These are phyloP conservation scores for Cystobasidium onofrii DNA, from an alignment of 768 basidiomycete genomes.

Conservation along the genomic window DNA sequence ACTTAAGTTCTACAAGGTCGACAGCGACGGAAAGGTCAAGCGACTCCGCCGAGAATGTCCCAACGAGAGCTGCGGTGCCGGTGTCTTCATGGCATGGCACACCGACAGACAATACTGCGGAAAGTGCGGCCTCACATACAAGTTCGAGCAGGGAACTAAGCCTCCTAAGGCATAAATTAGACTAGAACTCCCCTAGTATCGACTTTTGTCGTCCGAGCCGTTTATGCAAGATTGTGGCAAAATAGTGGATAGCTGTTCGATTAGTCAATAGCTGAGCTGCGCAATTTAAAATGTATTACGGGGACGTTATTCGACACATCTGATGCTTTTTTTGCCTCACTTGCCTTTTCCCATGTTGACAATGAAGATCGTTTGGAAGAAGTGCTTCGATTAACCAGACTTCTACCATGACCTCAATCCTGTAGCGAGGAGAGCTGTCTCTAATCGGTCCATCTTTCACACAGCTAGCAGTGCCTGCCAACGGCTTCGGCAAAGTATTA, in stretches of 20 bases:
- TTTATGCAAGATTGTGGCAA: neutral
- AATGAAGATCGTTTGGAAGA: too few relatives aligned
- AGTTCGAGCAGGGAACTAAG: constrained; percentile 41
- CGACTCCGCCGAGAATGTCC: constrained; percentile 95
- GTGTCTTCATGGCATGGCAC: constrained; percentile 84
- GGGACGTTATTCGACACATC: too few relatives aligned
- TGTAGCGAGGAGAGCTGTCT: too few relatives aligned
- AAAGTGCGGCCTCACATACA: constrained; percentile 48
- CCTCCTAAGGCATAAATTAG: constrained; percentile 32
- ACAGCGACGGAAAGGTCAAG: constrained; percentile 99
- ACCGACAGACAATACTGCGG: constrained; percentile 96
- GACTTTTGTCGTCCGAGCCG: neutral
- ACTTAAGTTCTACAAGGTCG: constrained; percentile 99
- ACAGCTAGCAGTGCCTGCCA: too few relatives aligned
- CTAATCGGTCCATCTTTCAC: too few relatives aligned
- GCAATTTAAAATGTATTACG: too few relatives aligned
- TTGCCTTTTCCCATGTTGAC: neutral
- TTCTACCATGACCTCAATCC: too few relatives aligned
- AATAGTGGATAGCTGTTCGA: neutral
- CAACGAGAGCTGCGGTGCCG: constrained; percentile 52
- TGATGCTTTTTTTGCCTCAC: neutral
- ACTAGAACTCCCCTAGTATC: neutral
- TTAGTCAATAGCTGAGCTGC: neutral
- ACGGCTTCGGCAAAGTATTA: too few relatives aligned
- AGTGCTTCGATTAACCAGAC: too few relatives aligned